Base-by-base conservation (phyloP, 2,329 filamentous ascomycete genomes). In the Neospermospora avenae region DNA sequence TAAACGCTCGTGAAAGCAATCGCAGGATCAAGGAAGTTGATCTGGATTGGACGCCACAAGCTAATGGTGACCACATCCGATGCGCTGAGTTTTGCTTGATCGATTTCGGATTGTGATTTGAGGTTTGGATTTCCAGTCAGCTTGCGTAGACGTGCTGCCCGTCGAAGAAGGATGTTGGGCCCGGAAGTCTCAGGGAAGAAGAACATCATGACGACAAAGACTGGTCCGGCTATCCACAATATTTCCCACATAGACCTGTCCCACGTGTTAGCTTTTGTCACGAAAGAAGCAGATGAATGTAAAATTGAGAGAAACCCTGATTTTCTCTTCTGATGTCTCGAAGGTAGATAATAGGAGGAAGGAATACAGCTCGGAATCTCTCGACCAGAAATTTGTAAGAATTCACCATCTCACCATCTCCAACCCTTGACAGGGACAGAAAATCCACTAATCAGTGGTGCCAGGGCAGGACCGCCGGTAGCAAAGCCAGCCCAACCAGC, bases 151-250 rank as follows among this genome's bases (percentile, higher is more conserved):
- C 85, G 81, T 54, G 74, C 70, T 3, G 84, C 83, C 5, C 85
- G 82, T n/a, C 79, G 80, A 44, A 83, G 76, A 3, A 88, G 79
- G 68, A 88, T 85, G 57, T 78, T 85, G 11, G 76, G 72, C 0
- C 78, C 69, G 59, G 76, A 81, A 0, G 86, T 88, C 74, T 89
- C 85, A 0, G 86, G 86, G 24, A 89, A 77, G 65, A 82, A 78
- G 65, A 85, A 68, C 67, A 86, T 79, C 78, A 88, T 80, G 57
- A 80, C 57, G 20, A 86, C 62, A 64, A 86, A 80, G 31, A 85
- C 69, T 0, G 84, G 84, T 0, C 76, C 78, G 0, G 81, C 76
- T 39, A 82, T 76, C 83, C 83, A 87, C 61, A 87, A 75, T 56
- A 86, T 80, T 67, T 85, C 82, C 76, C 81, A 84, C 3, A 51